Base-by-base conservation (phyloP, 306 rosid genomes). In the Rosa lucieae region DNA sequence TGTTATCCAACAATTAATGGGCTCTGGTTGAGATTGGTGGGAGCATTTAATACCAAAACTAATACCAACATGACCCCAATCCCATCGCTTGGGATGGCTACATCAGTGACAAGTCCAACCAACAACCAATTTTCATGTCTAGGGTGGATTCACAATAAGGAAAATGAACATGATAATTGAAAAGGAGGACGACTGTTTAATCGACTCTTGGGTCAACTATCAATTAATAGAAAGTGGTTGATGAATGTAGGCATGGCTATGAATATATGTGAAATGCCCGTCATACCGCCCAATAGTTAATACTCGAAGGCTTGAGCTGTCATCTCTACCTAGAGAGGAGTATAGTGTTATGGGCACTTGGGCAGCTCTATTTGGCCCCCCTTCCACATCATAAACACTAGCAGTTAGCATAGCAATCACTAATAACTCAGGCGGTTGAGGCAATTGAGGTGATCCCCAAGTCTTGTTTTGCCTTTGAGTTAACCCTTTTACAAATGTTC, bases 21-120 rank as follows among this genome's bases (percentile, higher is more conserved):
- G 61, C 80, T 67, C 79, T 76, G 92, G 85, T 91, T 49, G 89
- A 1, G 80, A 94, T 84, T 82, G 94, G 90, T 90, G 3, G 91
- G 74, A 66, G 78, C 83, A 90, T 85, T 91, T 69, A 90, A 81
- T 87, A 49, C 69, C 5, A 42, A 61, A 84, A 83, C 92, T 75
- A 92, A 82, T 84, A 67, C 78, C 18, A 63, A 87, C 91, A 87
- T 29, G 83, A 88, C 85, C 86, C 80, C 74, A 72, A 73, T 26
- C 29, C 29, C 29, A 26, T 84, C 18, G 23, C 32, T 20, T 40
- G 8, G 48, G 10, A 69, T 53, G 35, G 70, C 69, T 66, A 61
- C 70, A 52, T 49, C 6, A 67, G 48, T n/a, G 18, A 12, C n/a
- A n/a, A 39, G 1, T 17, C 65, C 76, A 73, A 37, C 70, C 55